Percentiles rank a stretch among this genome's conserved stretches.
These are phyloP conservation scores for Lecanicillium sp. DNA, from an alignment of 2,329 filamentous ascomycete species.

Conservation along the genomic window DNA sequence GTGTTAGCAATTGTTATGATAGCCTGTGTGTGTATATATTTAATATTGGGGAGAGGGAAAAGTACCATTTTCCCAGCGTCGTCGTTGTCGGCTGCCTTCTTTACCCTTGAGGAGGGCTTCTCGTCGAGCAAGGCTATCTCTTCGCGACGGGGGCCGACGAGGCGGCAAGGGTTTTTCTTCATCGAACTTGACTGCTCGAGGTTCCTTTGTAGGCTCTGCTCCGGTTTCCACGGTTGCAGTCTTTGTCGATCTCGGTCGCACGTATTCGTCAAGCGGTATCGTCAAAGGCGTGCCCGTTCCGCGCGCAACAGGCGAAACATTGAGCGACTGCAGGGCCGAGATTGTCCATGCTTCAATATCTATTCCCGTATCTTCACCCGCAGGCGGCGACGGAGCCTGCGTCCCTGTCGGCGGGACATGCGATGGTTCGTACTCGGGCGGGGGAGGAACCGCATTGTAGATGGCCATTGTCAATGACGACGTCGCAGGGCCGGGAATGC, in stretches of 20 bases:
- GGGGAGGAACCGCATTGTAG: conserved; percentile 44
- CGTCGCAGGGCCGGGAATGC: too few relatives aligned
- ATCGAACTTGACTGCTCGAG: conserved; percentile 12
- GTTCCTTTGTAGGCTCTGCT: conserved; percentile 6
- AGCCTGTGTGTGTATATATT: background rate
- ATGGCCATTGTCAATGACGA: conserved; percentile 36
- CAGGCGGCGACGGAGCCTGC: conserved; percentile 11
- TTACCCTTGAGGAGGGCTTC: conserved; percentile 81
- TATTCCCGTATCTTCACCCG: conserved; percentile 22
- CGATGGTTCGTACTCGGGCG: conserved; percentile 17
- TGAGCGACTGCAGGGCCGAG: conserved; percentile 46
- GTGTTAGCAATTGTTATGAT: background rate
- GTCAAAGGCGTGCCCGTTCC: conserved; percentile 57
- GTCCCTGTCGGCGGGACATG: conserved; percentile 2
- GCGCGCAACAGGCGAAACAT: conserved; percentile 45
- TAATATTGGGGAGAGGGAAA: conserved; percentile 10
- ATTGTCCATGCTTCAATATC: conserved; percentile 63
- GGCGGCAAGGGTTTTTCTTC: conserved; percentile 23
- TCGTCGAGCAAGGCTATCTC: conserved; percentile 52
- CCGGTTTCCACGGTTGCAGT: conserved; percentile 11
- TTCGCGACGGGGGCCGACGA: conserved; percentile 36
- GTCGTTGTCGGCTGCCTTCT: conserved; percentile 76
- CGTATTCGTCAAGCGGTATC: conserved; percentile 63
- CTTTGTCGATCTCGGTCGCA: conserved; percentile 1
- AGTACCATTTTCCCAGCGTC: conserved; percentile 92